A percentile compares a stretch with the other conserved stretches of the same genome.
These are phyloP conservation scores for Polysphondylium violaceum DNA, from an alignment of 78 protist genomes.

Conservation along the genomic window DNA sequence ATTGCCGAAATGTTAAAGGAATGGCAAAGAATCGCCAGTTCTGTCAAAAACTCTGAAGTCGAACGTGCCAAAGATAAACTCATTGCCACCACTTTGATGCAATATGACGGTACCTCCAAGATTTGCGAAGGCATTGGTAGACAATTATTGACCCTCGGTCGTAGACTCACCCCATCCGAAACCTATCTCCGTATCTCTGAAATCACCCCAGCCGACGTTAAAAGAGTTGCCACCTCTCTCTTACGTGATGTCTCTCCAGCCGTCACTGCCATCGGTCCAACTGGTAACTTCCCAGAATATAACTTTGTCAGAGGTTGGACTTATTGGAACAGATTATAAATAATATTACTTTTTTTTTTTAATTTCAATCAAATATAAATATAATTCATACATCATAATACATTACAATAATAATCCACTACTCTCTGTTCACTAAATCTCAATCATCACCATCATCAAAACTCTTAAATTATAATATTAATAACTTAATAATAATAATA, in stretches of 20 bases:
- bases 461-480: too few species aligned
- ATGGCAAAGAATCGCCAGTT: conserved; percentile 75
- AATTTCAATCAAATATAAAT: too few species aligned
- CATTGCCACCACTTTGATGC: conserved; percentile 67
- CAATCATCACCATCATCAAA: too few species aligned
- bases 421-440: too few species aligned
- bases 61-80: conserved; percentile 89
- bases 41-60: conserved; percentile 81
- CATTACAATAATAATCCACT: neutral
- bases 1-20: conserved; percentile 75
- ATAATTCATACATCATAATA: neutral
- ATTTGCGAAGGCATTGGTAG: conserved; percentile 94
- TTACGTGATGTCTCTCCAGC: conserved; percentile 85
- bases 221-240: conserved; percentile 46
- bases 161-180: conserved; percentile 87
- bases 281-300: conserved; percentile 75
- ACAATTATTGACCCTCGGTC: conserved; percentile 91
- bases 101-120: conserved; percentile 83
- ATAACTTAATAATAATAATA: too few species aligned
- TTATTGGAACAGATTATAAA: conserved; percentile 65
- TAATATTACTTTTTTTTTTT: too few species aligned
- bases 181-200: conserved; percentile 86
- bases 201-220: conserved; percentile 81
- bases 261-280: conserved; percentile 84
- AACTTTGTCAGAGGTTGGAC: conserved; percentile 68